Base-by-base conservation (phyloP, 495 filamentous ascomycete species). In the Daldinia loculata region DNA sequence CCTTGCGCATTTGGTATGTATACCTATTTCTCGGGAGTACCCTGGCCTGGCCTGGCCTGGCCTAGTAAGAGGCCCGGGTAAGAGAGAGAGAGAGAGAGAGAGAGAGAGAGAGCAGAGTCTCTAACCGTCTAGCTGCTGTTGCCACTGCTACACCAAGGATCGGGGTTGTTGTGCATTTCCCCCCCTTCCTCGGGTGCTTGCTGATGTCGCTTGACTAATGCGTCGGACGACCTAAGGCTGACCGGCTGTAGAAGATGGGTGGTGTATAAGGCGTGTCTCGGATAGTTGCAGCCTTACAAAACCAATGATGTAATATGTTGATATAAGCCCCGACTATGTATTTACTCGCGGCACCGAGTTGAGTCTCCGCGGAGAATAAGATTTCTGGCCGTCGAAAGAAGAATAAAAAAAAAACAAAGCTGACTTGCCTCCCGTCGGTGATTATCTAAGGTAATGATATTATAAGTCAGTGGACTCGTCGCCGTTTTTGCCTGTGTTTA, bases 241-340 rank as follows among this genome's bases (percentile, higher is more conserved):
- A 48, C 19, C 43, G 43, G 43, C 22, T 63, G 63, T 66, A 22
- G 41, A 14, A 59, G 39, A 55, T 32, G 50, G 51, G 39, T 32
- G 27, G 26, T 48, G 52, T 41, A 22, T 30, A 39, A 34, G 53
- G 34, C 39, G 57, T 72, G 70, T 72, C 61, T 72, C 65, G 61
- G 70, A 63, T 15, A 58, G 24, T 27, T 14, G 57, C 62, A 70
- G 70, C 66, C 66, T 61, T 66, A 66, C 58, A 63, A 52, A 29
- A 29, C 32, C 17, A 63, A 66, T 74, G 70, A 74, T 70, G 70
- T 63, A 73, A 73, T 73, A 1, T 30, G 34, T 36, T 3, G 3
- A 38, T 56, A 63, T 61, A 61, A 61, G 63, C 26, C 34, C 34
- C 39, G 24, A 34, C 22, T 24, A 27, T 5, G 15, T 4, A 43